Evolutionary conservation across 768 basidiomycete genomes (phyloP).

Genomic region (Clitopilus hobsonii): DNA sequence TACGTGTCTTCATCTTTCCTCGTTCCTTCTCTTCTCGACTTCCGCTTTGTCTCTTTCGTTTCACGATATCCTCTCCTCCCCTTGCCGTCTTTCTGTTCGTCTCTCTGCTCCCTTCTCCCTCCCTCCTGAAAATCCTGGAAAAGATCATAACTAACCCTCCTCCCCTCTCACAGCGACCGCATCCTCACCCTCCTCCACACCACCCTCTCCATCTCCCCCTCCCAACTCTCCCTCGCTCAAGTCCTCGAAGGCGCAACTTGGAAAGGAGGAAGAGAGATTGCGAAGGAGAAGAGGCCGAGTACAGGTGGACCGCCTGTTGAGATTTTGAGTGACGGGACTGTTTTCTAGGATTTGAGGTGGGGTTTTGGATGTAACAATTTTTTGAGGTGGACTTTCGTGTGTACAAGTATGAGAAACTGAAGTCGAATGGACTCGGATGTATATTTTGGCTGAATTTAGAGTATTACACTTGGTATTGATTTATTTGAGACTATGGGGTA

Average conservation of each 20-base stretch:
- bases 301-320: constrained; percentile 84
- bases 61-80: no score
- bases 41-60: no score
- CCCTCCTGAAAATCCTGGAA: no score
- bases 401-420: no score
- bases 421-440: no score
- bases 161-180: constrained; percentile 57
- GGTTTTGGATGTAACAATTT: neutral
- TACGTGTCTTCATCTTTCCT: constrained; percentile 31
- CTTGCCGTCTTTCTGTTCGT: neutral
- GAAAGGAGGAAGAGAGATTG: constrained; percentile 95
- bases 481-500: no score
- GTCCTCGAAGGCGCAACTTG: constrained; percentile 94
- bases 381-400: no score
- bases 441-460: no score
- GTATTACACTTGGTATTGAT: no score
- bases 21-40: no score
- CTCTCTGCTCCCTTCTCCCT: no score
- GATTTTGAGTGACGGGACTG: constrained; percentile 80
- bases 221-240: constrained; percentile 73
- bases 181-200: constrained; percentile 66
- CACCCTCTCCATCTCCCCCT: constrained; percentile 43
- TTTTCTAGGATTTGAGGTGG: constrained; percentile 42
- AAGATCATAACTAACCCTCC: neutral
- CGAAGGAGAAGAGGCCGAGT: constrained; percentile 65